Base-by-base conservation (phyloP, 1,284 basidiomycete species). In the Cryptococcus neoformans region DNA sequence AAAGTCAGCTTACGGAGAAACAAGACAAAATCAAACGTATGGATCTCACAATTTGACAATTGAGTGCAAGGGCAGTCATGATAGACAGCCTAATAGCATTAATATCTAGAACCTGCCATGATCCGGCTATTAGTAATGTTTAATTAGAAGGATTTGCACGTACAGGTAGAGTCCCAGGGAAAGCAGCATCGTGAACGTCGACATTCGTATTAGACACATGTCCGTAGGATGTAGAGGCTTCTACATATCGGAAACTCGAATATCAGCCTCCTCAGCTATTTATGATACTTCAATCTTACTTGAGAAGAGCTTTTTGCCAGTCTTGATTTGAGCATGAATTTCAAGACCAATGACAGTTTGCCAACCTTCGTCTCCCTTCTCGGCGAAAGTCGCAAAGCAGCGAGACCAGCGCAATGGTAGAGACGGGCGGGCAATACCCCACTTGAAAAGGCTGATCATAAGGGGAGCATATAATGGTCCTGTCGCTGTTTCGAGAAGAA, bases 81-180 rank as follows among this genome's bases (percentile, higher is more conserved):
- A 94, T 73, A 1, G 90, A 91, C 1, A 96, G 82, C 57, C 88
- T 83, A 2, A 97, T 86, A 49, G 92, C 91, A 73, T 83, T 83
- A 0, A 83, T 81, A 65, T 95, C 92, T 54, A 98, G 76, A 55
- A 77, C 83, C 92, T 93, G 7, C 21, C 21, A 21, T 21, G 21
- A 21, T 21, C 21, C 21, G 21, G 21, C 21, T 21, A 21, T 21
- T 21, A 21, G 21, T 21, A 21, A 21, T 21, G 21, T 21, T 21
- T 21, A 21, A 21, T 21, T 21, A 21, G 21, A 21, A 21, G 21
- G 21, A 21, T 21, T 21, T 8, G 5, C 5, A 76, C 85, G 67
- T 65, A 94, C 92, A 12, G 95, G 95, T 21, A 98, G 80, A 1
- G 92, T 91, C 44, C 95, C 95, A 6, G 95, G 95, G 69, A 94